phyloP scores from a whole-genome alignment of 2,329 filamentous ascomycete genomes.

The Pseudogymnoascus sp. region DNA sequence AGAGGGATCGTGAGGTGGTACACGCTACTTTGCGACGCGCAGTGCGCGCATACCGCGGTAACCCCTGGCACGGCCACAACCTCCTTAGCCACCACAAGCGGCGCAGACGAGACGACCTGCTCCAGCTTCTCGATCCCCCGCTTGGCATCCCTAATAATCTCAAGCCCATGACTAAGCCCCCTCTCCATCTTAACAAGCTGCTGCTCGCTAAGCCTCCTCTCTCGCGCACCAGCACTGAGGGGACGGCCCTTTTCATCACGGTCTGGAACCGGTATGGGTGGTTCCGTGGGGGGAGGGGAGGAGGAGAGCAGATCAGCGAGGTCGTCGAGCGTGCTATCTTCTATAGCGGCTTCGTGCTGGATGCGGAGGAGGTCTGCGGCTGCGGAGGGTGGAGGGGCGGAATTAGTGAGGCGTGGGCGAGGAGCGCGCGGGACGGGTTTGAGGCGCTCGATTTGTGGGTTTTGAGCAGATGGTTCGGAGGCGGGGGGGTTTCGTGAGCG shows the following conservation, averaged over 20 bases:
- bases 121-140: constrained; percentile 51
- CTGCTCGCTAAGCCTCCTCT: constrained; percentile 31
- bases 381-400: constrained; percentile 17
- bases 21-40: constrained; percentile 7
- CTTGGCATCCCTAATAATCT: constrained; percentile 45
- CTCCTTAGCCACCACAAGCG: constrained; percentile 28
- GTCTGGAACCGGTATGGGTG: constrained; percentile 15
- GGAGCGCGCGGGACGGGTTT: neutral
- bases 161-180: constrained; percentile 41
- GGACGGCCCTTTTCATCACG: constrained; percentile 18
- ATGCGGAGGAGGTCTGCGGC: constrained; percentile 23
- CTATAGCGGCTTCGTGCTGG: constrained; percentile 21
- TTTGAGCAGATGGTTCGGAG: neutral
- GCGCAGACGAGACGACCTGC: constrained; percentile 34
- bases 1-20: constrained; percentile 19
- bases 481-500: neutral
- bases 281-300: neutral
- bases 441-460: neutral
- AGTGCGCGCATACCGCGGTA: neutral
- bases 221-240: constrained; percentile 24
- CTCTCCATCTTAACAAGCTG: constrained; percentile 43
- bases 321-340: constrained; percentile 24
- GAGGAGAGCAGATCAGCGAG: constrained; percentile 11
- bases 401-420: constrained; percentile 19
- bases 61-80: constrained; percentile 12